phyloP scores from a whole-genome alignment of 2,329 filamentous ascomycete species.

The Achaetomium macrosporum region DNA sequence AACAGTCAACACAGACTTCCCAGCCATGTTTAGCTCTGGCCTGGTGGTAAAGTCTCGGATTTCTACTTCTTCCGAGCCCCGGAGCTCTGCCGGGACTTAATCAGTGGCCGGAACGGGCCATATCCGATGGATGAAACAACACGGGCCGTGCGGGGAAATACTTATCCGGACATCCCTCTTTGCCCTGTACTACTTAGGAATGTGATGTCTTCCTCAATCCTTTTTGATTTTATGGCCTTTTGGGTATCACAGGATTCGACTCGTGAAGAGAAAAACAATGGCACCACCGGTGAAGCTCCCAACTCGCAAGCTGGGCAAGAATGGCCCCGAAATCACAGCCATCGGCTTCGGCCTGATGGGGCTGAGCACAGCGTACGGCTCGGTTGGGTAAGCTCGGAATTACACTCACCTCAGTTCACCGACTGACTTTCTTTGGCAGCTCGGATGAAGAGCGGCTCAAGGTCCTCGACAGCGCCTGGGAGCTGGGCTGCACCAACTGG shows the following conservation, averaged over 20 bases:
- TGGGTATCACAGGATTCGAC: not conserved
- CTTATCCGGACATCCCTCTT: conserved; percentile 2
- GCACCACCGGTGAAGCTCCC: conserved; percentile 21
- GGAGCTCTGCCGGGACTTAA: not conserved
- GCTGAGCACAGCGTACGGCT: conserved; percentile 35
- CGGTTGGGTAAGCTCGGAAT: conserved; percentile 10
- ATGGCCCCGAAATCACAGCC: conserved; percentile 46
- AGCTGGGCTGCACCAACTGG: conserved; percentile 28
- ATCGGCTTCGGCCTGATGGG: conserved; percentile 53
- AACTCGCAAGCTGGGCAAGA: conserved; percentile 43
- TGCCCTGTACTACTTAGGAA: not conserved
- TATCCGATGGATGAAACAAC: not conserved
- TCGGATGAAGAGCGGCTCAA: conserved; percentile 20
- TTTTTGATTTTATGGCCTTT: not conserved
- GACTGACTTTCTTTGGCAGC: not conserved
- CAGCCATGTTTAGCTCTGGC: too few relatives aligned
- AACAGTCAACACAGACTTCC: too few relatives aligned
- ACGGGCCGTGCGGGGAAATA: not conserved
- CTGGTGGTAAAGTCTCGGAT: too few relatives aligned
- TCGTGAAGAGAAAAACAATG: conserved; percentile 1
- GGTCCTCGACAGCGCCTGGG: conserved; percentile 20
- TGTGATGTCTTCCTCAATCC: not conserved
- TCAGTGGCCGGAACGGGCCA: not conserved
- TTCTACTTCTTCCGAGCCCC: too few relatives aligned
- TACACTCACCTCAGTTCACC: not conserved